Conservation (phyloP, 768 basidiomycete genomes). For the Boletus pseudopeckii region DNA sequence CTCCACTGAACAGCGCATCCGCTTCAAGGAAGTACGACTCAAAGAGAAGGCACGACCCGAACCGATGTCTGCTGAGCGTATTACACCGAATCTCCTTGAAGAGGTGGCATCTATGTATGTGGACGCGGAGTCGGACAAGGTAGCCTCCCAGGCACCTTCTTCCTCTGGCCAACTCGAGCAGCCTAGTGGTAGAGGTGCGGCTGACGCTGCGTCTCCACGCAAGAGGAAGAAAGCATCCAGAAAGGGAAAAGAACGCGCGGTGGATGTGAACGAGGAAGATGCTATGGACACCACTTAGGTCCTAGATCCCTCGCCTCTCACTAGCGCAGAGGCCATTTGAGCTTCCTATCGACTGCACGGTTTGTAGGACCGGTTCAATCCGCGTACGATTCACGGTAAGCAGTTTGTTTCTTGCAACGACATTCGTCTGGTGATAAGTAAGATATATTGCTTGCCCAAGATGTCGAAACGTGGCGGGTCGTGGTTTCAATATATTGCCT, state of each 20-base stretch:
- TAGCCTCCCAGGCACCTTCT: not conserved
- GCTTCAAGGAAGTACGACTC: conserved; percentile 70
- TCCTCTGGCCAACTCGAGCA: not conserved
- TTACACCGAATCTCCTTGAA: conserved; percentile 11
- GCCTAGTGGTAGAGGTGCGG: not conserved
- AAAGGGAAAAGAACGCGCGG: conserved; percentile 28
- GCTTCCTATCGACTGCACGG: not conserved
- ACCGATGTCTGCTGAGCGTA: conserved; percentile 3
- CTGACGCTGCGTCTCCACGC: conserved; percentile 1
- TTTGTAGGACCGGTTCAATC: too few relatives aligned
- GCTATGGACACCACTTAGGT: conserved; percentile 18
- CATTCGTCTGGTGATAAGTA: not conserved
- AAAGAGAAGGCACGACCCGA: conserved; percentile 36
- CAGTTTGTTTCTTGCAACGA: not conserved
- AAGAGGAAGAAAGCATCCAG: conserved; percentile 15
- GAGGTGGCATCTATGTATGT: conserved; percentile 20
- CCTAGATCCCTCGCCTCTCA: not conserved
- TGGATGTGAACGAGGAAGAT: conserved; percentile 17
- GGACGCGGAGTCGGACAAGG: conserved; percentile 10
- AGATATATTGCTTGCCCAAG: too few relatives aligned
- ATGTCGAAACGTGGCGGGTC: not conserved
- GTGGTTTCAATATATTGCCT: not conserved
- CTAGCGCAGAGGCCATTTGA: not conserved
- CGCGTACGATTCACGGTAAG: not conserved
- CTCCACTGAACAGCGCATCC: conserved; percentile 65